Evolutionary conservation across 805 yeast genomes (phyloP), one percentile per base, ranked within the genome.

Genomic region (Maudiozyma serrabonitensis): DNA sequence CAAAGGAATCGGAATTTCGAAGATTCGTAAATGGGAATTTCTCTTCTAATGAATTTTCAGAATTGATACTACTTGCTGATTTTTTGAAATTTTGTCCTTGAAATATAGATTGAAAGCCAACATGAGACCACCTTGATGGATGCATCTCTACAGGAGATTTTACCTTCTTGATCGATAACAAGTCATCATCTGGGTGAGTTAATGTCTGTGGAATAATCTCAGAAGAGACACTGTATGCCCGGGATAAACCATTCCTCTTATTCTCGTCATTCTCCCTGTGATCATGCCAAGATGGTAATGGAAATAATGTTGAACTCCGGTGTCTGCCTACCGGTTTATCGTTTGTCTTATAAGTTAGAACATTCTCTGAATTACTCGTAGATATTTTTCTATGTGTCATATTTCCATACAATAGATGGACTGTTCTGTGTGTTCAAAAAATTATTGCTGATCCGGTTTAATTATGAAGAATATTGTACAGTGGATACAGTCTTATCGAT

Each of bases 151-250:
- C 38, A 2, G 57, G 53, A 7, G 64, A 50, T 45, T 50, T 55
- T 2, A 53, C 18, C 16, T 38, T 43, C 21, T 46, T 50, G 1
- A 18, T 2, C 8, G 43, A 32, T 7, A 43, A n/a, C n/a, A 47
- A 50, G 25, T 56, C 62, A n/a, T 54, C 59, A 32, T 49, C 55
- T 38, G 59, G 53, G 28, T 52, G 52, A 8, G 56, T 51, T 21
- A 63, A 49, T 3, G 62, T 58, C 40, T 64, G 67, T 5, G 68
- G 67, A 9, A 63, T 54, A 38, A 63, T 56, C 35, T 58, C 64
- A 9, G 67, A 62, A 12, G 67, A 59, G 16, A 63, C 52, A 52
- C 65, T 61, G 43, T 61, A 58, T 18, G 61, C 52, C 28, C 59
- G 50, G 2, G 48, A n/a, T 2, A 37, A 23, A 6, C 37, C 43